These are phyloP conservation scores for Pinus albicaulis DNA, from an alignment of 75 land plant genomes.

Conservation along the genomic window DNA sequence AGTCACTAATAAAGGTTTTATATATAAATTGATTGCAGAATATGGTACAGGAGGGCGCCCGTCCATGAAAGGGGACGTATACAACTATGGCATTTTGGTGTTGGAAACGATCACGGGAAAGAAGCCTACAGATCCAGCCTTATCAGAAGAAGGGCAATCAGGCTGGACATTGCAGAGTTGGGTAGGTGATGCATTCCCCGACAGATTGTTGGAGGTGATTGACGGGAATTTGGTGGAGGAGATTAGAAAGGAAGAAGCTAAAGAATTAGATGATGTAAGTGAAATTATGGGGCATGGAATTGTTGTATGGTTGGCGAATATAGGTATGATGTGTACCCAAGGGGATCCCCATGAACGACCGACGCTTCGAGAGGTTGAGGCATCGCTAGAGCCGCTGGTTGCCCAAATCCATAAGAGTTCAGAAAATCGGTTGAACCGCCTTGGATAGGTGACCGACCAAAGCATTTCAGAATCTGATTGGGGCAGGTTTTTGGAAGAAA, in stretches of 20 bases:
- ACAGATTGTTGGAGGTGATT: not conserved
- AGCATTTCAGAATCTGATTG: too few species aligned
- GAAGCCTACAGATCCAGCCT: slow-evolving; percentile 37
- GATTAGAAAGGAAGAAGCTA: slow-evolving; percentile 12
- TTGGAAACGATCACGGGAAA: slow-evolving; percentile 48
- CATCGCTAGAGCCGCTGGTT: not conserved
- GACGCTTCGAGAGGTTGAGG: slow-evolving; percentile 52
- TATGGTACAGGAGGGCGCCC: not conserved
- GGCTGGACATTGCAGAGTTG: not conserved
- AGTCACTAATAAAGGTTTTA: not conserved
- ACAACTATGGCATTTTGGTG: slow-evolving; percentile 51
- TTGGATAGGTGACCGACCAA: too few species aligned
- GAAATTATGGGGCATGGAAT: slow-evolving; percentile 39
- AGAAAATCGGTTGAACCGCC: too few species aligned
- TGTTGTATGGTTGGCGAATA: slow-evolving; percentile 10
- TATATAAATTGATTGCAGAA: slow-evolving; percentile 24
- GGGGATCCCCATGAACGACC: slow-evolving; percentile 48
- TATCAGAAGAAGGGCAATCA: not conserved
- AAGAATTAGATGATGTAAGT: slow-evolving; percentile 22
- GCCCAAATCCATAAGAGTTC: too few species aligned
- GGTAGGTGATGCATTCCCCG: not conserved
- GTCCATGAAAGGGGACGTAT: slow-evolving; percentile 47
- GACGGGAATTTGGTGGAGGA: not conserved
- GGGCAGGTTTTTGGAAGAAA: too few species aligned
- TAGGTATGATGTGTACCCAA: slow-evolving; percentile 43